Evolutionary conservation across 345 rosid species (phyloP).

Genomic region (Eucalyptus curtisii): DNA sequence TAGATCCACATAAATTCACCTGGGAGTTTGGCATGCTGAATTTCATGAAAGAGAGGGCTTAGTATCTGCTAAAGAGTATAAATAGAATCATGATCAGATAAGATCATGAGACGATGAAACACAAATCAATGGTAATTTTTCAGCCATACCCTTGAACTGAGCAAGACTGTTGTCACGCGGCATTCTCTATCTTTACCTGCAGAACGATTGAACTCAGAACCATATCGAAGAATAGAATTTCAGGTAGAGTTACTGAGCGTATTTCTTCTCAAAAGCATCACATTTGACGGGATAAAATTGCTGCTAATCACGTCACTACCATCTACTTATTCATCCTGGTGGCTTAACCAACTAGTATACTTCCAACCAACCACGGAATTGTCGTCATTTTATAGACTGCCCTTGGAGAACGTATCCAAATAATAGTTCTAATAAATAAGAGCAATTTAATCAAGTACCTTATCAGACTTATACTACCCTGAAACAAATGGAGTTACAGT

Average conservation of each 20-base stretch:
- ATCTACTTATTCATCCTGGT: background rate
- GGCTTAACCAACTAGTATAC: background rate
- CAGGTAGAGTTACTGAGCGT: background rate
- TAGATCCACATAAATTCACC: conserved; percentile 29
- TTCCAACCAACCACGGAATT: background rate
- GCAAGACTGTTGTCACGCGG: conserved; percentile 29
- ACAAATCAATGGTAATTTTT: background rate
- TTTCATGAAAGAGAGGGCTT: background rate
- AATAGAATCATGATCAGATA: background rate
- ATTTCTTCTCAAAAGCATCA: background rate
- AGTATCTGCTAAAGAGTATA: background rate
- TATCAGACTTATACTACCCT: background rate
- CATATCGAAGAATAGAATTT: background rate
- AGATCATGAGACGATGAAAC: background rate
- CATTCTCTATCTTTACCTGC: conserved; percentile 21
- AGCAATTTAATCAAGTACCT: background rate
- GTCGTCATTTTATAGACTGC: background rate
- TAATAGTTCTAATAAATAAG: background rate
- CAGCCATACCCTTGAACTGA: conserved; percentile 27
- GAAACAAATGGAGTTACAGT: background rate
- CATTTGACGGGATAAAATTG: background rate
- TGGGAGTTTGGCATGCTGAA: conserved; percentile 6
- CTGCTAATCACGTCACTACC: background rate
- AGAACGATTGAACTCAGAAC: background rate
- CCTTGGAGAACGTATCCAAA: background rate